These are phyloP conservation scores for Ceratocystis alfenasii DNA, from an alignment of 2,329 filamentous ascomycete genomes.

Conservation along the genomic window DNA sequence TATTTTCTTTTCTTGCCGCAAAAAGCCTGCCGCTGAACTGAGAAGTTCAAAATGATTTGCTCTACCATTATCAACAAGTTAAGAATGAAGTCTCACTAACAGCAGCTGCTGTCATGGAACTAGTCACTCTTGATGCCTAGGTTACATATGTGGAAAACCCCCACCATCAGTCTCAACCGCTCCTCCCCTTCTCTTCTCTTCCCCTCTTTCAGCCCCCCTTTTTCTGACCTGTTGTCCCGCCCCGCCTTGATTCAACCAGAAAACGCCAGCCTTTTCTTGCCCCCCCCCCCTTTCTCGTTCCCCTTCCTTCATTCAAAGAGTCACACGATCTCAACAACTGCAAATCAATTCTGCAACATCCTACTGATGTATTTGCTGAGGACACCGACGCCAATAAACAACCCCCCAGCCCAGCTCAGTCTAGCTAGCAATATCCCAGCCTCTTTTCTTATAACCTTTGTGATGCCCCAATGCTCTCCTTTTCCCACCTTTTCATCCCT, in stretches of 20 bases:
- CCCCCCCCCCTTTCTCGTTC: not conserved
- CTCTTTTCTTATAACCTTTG: not conserved
- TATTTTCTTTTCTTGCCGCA: no score
- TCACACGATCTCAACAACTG: constrained; percentile 6
- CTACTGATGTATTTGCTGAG: not conserved
- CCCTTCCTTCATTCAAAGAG: not conserved
- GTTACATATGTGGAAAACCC: no score
- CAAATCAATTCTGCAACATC: not conserved
- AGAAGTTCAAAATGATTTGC: no score
- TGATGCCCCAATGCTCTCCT: not conserved
- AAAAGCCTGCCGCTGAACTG: no score
- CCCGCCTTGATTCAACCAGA: not conserved
- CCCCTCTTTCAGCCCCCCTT: not conserved
- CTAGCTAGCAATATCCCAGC: not conserved
- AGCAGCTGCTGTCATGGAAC: not conserved
- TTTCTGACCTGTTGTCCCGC: not conserved
- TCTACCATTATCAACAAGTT: no score
- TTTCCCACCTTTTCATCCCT: not conserved
- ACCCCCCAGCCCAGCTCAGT: not conserved
- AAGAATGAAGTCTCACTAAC: not conserved
- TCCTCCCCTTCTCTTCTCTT: no score
- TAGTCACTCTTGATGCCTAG: no score
- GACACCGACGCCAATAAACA: not conserved
- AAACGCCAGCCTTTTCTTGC: constrained; percentile 1
- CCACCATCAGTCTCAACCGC: not conserved